A percentile compares a stretch with the other conserved stretches of the same genome.
These are phyloP conservation scores for Chytriomyces sp. DNA, from an alignment of 192 early-diverging fungal species.

Conservation along the genomic window DNA sequence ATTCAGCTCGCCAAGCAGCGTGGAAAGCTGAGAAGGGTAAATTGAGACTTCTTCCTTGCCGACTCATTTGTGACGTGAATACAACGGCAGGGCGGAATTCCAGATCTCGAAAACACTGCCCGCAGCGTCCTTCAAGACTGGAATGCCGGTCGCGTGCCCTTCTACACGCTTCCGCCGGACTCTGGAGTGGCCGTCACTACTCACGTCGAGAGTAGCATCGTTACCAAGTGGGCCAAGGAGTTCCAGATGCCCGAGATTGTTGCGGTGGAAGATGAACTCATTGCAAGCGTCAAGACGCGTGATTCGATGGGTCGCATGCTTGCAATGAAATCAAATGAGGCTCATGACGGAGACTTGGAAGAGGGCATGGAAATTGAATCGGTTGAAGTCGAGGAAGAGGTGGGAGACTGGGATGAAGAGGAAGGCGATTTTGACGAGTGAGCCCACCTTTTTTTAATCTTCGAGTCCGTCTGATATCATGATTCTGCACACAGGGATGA, in stretches of 20 bases:
- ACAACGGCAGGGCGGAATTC: constrained; percentile 82
- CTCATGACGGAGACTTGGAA: constrained; percentile 34
- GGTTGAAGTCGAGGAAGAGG: constrained; percentile 31
- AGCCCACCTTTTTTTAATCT: too few species aligned
- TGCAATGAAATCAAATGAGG: constrained; percentile 49
- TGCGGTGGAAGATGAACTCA: constrained; percentile 52
- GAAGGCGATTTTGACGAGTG: neutral
- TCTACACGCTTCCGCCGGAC: constrained; percentile 86
- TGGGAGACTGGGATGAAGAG: constrained; percentile 34
- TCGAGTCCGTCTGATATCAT: too few species aligned
- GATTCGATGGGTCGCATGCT: constrained; percentile 49
- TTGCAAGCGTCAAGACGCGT: constrained; percentile 48
- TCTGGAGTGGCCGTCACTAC: constrained; percentile 53
- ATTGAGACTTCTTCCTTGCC: neutral
- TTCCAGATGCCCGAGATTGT: constrained; percentile 73
- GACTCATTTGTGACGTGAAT: neutral
- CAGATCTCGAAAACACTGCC: constrained; percentile 84
- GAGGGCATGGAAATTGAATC: constrained; percentile 3
- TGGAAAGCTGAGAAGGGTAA: constrained; percentile 75
- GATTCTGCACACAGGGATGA: too few species aligned
- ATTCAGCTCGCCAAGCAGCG: constrained; percentile 77
- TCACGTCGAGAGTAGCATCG: constrained; percentile 65
- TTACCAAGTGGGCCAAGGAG: constrained; percentile 79
- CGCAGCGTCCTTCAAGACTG: constrained; percentile 90
- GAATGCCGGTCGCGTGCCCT: constrained; percentile 95